Percentiles rank a stretch among this genome's conserved stretches.
These are phyloP conservation scores for Aspergillus cavernicola DNA, from an alignment of 495 filamentous ascomycete species.

Conservation along the genomic window DNA sequence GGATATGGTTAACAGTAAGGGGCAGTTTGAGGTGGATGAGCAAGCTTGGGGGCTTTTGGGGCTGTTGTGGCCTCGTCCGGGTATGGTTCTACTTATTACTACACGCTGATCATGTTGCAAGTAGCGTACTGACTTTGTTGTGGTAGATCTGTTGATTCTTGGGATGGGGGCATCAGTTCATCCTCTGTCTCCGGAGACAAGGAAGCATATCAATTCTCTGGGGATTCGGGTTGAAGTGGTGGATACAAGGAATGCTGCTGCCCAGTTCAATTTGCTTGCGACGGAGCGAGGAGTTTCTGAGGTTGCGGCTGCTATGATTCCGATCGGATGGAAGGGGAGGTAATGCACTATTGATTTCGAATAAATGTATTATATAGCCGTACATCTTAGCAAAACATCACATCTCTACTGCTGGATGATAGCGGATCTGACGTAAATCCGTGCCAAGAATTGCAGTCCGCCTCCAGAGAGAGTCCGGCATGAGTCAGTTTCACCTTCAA, in stretches of 20 bases:
- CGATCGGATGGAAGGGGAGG: conserved; percentile 71
- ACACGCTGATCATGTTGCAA: conserved; percentile 18
- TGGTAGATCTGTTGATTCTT: conserved; percentile 78
- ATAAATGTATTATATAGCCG: not conserved
- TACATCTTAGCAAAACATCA: not conserved
- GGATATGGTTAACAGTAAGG: conserved; percentile 64
- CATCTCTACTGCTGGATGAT: not conserved
- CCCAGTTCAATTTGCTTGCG: conserved; percentile 82
- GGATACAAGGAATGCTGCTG: conserved; percentile 91
- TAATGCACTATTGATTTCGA: conserved; percentile 7
- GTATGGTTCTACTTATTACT: conserved; percentile 43
- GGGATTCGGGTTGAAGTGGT: conserved; percentile 85
- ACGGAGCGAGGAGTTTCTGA: conserved; percentile 76
- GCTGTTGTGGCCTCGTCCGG: conserved; percentile 85
- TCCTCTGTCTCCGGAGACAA: conserved; percentile 72
- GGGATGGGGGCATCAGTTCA: conserved; percentile 73
- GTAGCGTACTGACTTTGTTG: not conserved
- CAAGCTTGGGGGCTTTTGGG: conserved; percentile 70
- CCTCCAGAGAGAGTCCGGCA: too few species aligned
- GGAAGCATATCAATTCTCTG: conserved; percentile 65
- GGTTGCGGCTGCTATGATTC: conserved; percentile 86
- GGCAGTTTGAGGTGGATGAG: conserved; percentile 75
- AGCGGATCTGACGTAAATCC: not conserved
- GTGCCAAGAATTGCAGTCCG: not conserved
- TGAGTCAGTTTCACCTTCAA: conserved; percentile 1